Evolutionary conservation across 2,329 filamentous ascomycete genomes (phyloP).

Genomic region (Claviceps humidiphila): DNA sequence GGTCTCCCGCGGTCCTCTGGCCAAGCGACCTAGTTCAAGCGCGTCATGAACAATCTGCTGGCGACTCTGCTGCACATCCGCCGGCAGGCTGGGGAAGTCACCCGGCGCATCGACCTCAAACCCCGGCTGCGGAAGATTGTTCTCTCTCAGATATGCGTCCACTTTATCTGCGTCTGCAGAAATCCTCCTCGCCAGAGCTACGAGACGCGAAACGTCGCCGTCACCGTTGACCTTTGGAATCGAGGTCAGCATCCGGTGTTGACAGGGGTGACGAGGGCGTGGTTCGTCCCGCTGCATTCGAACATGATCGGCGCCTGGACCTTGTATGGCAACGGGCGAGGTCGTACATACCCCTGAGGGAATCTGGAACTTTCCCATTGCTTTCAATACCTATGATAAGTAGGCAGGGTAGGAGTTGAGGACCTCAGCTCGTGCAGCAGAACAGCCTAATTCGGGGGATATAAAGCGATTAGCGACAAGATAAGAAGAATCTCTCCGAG

Average conservation of each 20-base stretch:
- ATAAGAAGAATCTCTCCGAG: not conserved
- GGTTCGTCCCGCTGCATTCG: constrained; percentile 10
- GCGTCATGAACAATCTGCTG: constrained; percentile 35
- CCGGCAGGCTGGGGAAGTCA: constrained; percentile 34
- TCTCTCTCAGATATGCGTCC: constrained; percentile 31
- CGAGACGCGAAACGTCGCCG: constrained; percentile 23
- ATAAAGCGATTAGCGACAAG: not conserved
- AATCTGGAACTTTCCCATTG: constrained; percentile 22
- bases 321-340: constrained; percentile 8
- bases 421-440: too few relatives aligned
- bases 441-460: not conserved
- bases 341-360: constrained; percentile 22
- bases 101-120: constrained; percentile 31
- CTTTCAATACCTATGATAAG: not conserved
- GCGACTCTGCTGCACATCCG: constrained; percentile 30
- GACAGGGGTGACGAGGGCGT: not conserved
- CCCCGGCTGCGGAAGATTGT: constrained; percentile 26
- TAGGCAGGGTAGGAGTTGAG: too few relatives aligned
- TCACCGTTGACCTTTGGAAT: not conserved
- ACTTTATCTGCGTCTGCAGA: constrained; percentile 34
- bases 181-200: constrained; percentile 34
- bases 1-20: constrained; percentile 36
- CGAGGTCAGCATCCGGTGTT: not conserved
- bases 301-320: constrained; percentile 12
- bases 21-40: constrained; percentile 32